These are phyloP conservation scores for Pilaira anomala DNA, from an alignment of 192 early-diverging fungal species.

Conservation along the genomic window DNA sequence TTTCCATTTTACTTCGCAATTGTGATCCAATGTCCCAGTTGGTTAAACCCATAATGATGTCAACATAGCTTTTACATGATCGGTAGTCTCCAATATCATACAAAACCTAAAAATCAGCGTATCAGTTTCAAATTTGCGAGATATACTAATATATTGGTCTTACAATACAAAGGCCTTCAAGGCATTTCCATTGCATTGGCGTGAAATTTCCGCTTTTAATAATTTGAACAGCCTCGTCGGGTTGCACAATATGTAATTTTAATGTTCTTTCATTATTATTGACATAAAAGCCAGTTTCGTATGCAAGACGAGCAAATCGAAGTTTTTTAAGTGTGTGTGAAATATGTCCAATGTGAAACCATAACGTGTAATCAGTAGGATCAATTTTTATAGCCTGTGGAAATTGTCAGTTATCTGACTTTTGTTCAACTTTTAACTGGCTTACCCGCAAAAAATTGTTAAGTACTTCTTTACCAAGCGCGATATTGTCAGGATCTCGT, in stretches of 20 bases:
- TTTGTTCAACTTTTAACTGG: neutral
- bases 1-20: neutral
- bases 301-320: conserved; percentile 32
- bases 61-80: conserved; percentile 37
- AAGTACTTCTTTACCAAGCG: conserved; percentile 27
- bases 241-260: neutral
- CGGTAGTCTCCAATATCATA: conserved; percentile 43
- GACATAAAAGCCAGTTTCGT: conserved; percentile 26
- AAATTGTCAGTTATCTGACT: neutral
- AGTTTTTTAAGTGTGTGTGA: conserved; percentile 10
- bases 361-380: conserved; percentile 27
- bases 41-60: conserved; percentile 25
- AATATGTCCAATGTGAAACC: conserved; percentile 32
- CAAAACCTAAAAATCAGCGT: conserved; percentile 27
- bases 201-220: conserved; percentile 3
- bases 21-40: conserved; percentile 30
- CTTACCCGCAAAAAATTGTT: conserved; percentile 47
- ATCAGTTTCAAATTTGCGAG: neutral
- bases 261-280: conserved; percentile 5
- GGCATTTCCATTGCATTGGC: conserved; percentile 33
- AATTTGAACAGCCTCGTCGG: neutral
- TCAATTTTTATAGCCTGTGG: conserved; percentile 30
- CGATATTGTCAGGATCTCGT: neutral
- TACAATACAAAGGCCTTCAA: conserved; percentile 34
- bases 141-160: neutral